Conservation (phyloP, 2,329 filamentous ascomycete genomes). For the Rhinocladiella similis region DNA sequence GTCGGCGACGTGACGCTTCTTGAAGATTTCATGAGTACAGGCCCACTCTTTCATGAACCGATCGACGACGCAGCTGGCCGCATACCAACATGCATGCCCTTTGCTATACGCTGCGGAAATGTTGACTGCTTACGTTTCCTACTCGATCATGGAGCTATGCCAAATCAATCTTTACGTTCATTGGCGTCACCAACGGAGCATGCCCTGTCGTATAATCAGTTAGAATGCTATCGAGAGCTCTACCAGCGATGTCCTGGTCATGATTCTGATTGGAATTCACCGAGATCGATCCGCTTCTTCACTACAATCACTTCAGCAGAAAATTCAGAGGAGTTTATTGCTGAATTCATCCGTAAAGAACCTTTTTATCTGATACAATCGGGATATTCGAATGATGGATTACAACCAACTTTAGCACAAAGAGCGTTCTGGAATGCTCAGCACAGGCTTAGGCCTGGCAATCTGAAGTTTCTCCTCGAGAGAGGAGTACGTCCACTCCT, state of each 20-base stretch:
- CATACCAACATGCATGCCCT: constrained; percentile 4
- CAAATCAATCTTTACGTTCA: not conserved
- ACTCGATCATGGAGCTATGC: constrained; percentile 4
- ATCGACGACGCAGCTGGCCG: constrained; percentile 3
- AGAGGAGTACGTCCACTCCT: not conserved
- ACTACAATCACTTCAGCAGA: not conserved
- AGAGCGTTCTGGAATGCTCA: constrained; percentile 8
- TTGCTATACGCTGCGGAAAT: constrained; percentile 6
- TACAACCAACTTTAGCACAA: constrained; percentile 1
- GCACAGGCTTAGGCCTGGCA: constrained; percentile 1
- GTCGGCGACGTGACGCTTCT: constrained; percentile 9
- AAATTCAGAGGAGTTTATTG: not conserved
- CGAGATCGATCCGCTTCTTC: no score
- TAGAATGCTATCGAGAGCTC: constrained; percentile 10
- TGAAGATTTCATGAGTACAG: constrained; percentile 8
- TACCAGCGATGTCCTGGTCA: not conserved
- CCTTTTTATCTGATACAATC: not conserved
- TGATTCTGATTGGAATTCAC: not conserved
- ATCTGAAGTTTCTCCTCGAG: not conserved
- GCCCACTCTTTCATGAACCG: constrained; percentile 2
- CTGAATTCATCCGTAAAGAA: constrained; percentile 2
- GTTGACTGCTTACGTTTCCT: constrained; percentile 7
- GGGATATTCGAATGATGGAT: not conserved
- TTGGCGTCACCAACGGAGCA: not conserved
- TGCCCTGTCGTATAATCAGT: constrained; percentile 9